Conservation (phyloP, 805 yeast genomes). For the Pichia exigua region DNA sequence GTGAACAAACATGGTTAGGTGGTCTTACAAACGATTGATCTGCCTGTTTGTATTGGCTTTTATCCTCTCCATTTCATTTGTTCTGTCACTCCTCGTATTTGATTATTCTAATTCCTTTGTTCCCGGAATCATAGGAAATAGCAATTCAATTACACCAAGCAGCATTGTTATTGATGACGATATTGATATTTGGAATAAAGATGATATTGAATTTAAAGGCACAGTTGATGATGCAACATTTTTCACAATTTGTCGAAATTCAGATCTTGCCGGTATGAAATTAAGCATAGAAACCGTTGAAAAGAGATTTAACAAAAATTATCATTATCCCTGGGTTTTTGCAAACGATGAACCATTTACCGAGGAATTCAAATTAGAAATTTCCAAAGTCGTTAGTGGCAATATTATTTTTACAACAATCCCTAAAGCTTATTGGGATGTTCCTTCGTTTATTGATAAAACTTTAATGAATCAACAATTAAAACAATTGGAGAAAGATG, state of each 20-base stretch:
- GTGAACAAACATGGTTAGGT: not conserved
- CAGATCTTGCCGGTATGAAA: conserved; percentile 30
- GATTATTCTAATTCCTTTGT: not conserved
- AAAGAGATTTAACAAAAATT: conserved; percentile 31
- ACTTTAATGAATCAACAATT: conserved; percentile 25
- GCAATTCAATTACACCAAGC: too few relatives aligned
- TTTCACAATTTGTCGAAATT: conserved; percentile 36
- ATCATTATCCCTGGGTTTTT: conserved; percentile 38
- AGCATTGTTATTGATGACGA: conserved; percentile 1
- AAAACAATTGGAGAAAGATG: conserved; percentile 20
- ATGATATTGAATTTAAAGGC: conserved; percentile 1
- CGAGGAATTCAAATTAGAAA: conserved; percentile 29
- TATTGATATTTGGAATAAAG: conserved; percentile 2
- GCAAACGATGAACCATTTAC: conserved; percentile 40
- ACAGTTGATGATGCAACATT: conserved; percentile 53
- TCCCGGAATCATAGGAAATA: too few relatives aligned
- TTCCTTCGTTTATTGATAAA: conserved; percentile 37
- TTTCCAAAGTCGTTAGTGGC: conserved; percentile 33
- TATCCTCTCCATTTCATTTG: not conserved
- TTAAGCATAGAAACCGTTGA: conserved; percentile 31
- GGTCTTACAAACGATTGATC: not conserved
- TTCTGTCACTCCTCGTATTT: not conserved
- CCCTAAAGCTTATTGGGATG: conserved; percentile 40
- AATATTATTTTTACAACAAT: conserved; percentile 34
- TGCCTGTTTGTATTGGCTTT: not conserved